Percentiles rank a stretch among this genome's conserved stretches.
phyloP scores from a whole-genome alignment of 495 filamentous ascomycete genomes.

The Penicillium pulvis region DNA sequence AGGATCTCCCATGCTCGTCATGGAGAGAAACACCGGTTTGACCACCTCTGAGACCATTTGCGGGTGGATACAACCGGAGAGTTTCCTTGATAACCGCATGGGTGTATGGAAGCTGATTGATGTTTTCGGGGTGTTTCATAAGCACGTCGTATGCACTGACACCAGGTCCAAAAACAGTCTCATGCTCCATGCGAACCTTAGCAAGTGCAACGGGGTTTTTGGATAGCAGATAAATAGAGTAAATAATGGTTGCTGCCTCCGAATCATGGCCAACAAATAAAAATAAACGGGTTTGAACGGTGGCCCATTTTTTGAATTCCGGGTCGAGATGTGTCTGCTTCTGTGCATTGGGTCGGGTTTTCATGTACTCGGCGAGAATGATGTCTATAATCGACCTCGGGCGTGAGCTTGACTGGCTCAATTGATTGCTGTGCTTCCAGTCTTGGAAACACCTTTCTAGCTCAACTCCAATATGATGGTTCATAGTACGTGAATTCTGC shows the following conservation, averaged over 20 bases:
- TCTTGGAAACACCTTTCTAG: background rate
- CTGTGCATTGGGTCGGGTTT: background rate
- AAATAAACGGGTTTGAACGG: background rate
- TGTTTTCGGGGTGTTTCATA: background rate
- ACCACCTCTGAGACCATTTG: background rate
- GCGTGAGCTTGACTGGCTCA: background rate
- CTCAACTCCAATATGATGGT: background rate
- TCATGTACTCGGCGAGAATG: background rate
- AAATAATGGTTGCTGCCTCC: background rate
- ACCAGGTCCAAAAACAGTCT: background rate
- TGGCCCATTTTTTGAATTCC: background rate
- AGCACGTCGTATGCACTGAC: background rate
- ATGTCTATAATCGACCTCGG: background rate
- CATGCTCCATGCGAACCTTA: background rate
- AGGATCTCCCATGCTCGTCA: background rate
- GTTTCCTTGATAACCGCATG: background rate
- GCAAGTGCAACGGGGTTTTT: background rate
- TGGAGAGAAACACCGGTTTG: too few species aligned
- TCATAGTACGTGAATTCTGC: background rate
- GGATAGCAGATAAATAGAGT: background rate
- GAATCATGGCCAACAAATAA: background rate
- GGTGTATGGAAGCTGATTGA: conserved; percentile 1
- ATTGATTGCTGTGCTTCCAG: background rate
- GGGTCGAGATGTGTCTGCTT: background rate
- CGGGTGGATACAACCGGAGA: background rate